Evolutionary conservation across 179 eudicot genomes (phyloP).

Genomic region (Patellifolia procumbens): DNA sequence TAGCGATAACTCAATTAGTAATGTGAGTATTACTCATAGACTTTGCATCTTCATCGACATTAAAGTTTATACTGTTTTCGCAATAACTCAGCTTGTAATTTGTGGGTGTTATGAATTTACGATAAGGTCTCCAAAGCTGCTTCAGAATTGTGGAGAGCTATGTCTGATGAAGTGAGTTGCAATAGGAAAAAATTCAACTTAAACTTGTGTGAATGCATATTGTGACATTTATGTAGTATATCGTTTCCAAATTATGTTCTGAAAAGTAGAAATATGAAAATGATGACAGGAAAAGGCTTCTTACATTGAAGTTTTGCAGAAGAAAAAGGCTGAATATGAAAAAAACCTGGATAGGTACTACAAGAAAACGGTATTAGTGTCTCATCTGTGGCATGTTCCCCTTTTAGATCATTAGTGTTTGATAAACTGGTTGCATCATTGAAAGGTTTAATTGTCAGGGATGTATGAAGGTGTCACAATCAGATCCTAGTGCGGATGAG

Average conservation of each 20-base stretch:
- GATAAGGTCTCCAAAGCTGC: slow-evolving; percentile 5
- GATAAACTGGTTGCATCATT: not conserved
- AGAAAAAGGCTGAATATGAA: slow-evolving; percentile 10
- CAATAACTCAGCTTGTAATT: not conserved
- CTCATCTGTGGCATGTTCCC: no score
- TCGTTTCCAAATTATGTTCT: not conserved
- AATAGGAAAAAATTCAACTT: no score
- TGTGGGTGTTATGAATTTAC: slow-evolving; percentile 2
- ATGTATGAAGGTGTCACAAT: slow-evolving; percentile 4
- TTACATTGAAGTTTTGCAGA: not conserved
- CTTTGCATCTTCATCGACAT: not conserved
- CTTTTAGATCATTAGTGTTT: not conserved
- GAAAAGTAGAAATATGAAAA: not conserved
- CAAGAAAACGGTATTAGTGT: not conserved
- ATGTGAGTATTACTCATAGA: slow-evolving; percentile 9
- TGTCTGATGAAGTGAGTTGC: slow-evolving; percentile 24
- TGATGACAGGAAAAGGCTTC: slow-evolving; percentile 24
- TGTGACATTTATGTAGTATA: not conserved
- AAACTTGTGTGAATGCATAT: not conserved
- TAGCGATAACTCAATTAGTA: not conserved
- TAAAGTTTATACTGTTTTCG: not conserved
- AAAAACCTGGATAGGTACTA: not conserved
- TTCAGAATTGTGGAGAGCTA: slow-evolving; percentile 22
- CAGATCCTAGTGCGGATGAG: not conserved
- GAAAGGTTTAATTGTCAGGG: slow-evolving; percentile 1